Percentiles rank a stretch among this genome's conserved stretches.
Conservation (phyloP, 192 early-diverging fungal species). For the Coemansia sp. region DNA sequence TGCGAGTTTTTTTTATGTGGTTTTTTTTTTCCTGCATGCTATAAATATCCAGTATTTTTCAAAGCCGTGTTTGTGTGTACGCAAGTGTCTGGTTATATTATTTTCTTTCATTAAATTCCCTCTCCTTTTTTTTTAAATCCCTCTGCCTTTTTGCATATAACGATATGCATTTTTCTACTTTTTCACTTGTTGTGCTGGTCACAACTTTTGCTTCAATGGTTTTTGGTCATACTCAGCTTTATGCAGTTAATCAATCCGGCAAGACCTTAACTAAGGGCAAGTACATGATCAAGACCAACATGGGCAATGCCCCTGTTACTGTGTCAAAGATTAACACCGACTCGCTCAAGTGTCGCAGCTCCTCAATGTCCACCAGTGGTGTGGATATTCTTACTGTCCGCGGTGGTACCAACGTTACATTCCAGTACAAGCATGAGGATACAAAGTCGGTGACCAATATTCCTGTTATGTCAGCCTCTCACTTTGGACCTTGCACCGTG, state of each 20-base stretch:
- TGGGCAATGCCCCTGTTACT: slow-evolving; percentile 2
- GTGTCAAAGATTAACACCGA: neutral
- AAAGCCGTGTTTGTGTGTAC: no score
- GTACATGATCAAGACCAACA: neutral
- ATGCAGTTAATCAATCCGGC: neutral
- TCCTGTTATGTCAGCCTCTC: slow-evolving; percentile 8
- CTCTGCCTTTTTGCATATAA: neutral
- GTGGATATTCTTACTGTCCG: neutral
- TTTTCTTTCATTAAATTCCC: slow-evolving; percentile 3
- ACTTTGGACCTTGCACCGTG: slow-evolving; percentile 26
- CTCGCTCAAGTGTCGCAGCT: neutral
- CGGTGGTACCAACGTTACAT: slow-evolving; percentile 1
- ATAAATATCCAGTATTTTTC: no score
- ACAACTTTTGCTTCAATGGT: neutral
- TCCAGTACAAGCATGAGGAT: neutral
- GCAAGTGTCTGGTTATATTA: no score
- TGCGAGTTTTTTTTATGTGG: no score
- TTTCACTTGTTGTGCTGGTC: neutral
- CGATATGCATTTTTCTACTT: neutral
- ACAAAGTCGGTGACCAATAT: neutral
- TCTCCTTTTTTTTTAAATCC: neutral
- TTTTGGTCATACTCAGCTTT: neutral
- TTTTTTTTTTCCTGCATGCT: no score
- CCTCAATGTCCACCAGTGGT: neutral
- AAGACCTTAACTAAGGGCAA: neutral